phyloP scores from a whole-genome alignment of 768 basidiomycete species.

The Lentinula boryana region DNA sequence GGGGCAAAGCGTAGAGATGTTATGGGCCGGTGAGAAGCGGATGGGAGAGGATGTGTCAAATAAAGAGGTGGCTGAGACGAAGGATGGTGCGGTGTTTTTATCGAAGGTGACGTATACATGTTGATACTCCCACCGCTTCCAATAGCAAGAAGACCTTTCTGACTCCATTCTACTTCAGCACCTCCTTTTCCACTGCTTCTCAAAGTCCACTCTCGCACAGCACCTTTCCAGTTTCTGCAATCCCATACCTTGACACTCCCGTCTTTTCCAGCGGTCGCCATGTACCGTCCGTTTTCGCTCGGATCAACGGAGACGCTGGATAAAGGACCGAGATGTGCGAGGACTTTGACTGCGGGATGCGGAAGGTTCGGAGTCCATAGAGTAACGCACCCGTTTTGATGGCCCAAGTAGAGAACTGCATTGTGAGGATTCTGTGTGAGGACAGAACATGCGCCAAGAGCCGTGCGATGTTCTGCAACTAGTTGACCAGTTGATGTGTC shows the following conservation, averaged over 20 bases:
- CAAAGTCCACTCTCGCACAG: slow-evolving; percentile 64
- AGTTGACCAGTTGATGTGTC: slow-evolving; percentile 92
- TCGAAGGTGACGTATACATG: slow-evolving; percentile 68
- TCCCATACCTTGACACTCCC: slow-evolving; percentile 95
- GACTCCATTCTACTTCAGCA: slow-evolving; percentile 79
- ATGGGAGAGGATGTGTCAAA: slow-evolving; percentile 78
- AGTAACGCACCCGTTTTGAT: slow-evolving; percentile 93
- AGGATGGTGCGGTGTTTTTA: slow-evolving; percentile 48
- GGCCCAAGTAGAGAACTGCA: slow-evolving; percentile 91
- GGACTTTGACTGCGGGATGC: slow-evolving; percentile 84
- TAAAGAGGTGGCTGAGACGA: slow-evolving; percentile 73
- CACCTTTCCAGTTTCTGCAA: slow-evolving; percentile 90
- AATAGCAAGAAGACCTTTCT: slow-evolving; percentile 76
- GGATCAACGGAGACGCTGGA: slow-evolving; percentile 78
- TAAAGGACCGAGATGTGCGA: slow-evolving; percentile 88
- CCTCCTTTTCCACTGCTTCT: slow-evolving; percentile 52
- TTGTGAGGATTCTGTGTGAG: slow-evolving; percentile 92
- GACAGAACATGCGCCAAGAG: slow-evolving; percentile 75
- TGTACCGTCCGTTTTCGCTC: slow-evolving; percentile 79
- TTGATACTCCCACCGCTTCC: slow-evolving; percentile 82
- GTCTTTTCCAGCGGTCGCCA: slow-evolving; percentile 87
- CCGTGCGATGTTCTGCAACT: slow-evolving; percentile 83
- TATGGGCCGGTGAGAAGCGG: slow-evolving; percentile 52
- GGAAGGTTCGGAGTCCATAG: slow-evolving; percentile 95
- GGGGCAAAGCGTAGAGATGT: slow-evolving; percentile 79